Evolutionary conservation across 345 rosid species (phyloP), one percentile per base, ranked within the genome.

Genomic region (Gossypium ekmanianum): DNA sequence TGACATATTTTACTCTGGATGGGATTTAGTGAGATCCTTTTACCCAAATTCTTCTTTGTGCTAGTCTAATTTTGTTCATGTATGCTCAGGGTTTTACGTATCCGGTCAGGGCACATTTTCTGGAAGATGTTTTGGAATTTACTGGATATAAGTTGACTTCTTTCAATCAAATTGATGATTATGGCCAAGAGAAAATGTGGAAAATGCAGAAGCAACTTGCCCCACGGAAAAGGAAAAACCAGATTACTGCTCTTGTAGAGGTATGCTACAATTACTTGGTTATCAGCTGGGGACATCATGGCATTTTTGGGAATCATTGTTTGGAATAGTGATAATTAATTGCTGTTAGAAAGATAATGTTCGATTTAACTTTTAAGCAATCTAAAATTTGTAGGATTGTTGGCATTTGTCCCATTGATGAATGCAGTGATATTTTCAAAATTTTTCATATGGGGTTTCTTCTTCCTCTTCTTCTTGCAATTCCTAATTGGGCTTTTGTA

Each of bases 131-230:
- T 47, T 74, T 95, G 83, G 97, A 93, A 82, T 85, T 87, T 80
- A 93, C 98, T 20, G 97, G 99, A 59, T 90, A 89, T 84, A 93
- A 90, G 89, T 67, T 95, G 84, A 83, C 88, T 78, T 88, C 98
- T 77, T 91, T 82, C 80, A 95, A 93, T 83, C 99, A 95, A 90
- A 80, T 95, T 79, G 99, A 95, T 87, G 99, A 95, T 72, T 95
- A 93, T 85, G 99, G 99, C 70, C 98, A 95, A 88, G 99, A 93
- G 66, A 95, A 93, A 78, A 64, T 87, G 81, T 95, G 99, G 99
- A 95, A 95, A 81, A 95, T 90, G 14, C 97, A 95, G 78, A 91
- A 79, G 79, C 98, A 95, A 83, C 86, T 95, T 64, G 85, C 85
- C 59, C 94, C 97, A 12, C 87, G 97, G 74, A 95, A 91, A 86